Evolutionary conservation across 805 yeast species (phyloP).

Genomic region (Geotrichum ghanense): DNA sequence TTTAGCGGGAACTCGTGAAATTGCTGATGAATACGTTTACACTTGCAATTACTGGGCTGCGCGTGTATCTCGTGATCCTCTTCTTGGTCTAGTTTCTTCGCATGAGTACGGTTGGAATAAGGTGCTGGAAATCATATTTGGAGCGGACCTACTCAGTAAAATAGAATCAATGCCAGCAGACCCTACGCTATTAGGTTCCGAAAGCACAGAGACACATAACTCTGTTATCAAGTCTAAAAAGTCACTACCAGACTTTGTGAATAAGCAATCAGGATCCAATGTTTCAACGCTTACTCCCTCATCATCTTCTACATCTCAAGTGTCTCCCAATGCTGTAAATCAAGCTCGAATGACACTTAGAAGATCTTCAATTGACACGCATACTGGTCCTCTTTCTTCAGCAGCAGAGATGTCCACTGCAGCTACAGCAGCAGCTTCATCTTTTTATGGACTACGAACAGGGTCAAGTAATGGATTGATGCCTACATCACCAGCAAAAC

Average conservation of each 20-base stretch:
- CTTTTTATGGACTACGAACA: neutral
- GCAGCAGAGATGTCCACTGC: neutral
- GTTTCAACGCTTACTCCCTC: no score
- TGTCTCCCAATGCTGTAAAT: neutral
- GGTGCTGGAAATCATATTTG: neutral
- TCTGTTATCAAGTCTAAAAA: no score
- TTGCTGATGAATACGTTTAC: constrained; percentile 57
- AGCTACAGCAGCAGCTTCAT: neutral
- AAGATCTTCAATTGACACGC: neutral
- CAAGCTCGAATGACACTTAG: neutral
- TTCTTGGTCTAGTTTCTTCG: constrained; percentile 53
- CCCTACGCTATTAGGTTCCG: no score
- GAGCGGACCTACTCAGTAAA: neutral
- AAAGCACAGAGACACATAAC: no score
- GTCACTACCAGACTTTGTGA: no score
- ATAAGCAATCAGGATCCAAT: no score
- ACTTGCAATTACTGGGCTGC: constrained; percentile 89
- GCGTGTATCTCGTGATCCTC: constrained; percentile 66
- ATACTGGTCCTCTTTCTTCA: neutral
- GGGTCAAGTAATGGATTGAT: no score
- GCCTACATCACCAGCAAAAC: neutral
- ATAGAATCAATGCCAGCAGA: no score
- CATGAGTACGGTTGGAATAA: constrained; percentile 71
- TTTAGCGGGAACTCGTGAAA: constrained; percentile 52
- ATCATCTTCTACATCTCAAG: neutral